Conservation (phyloP, 495 filamentous ascomycete species). For the Tuber umbilicatum region DNA sequence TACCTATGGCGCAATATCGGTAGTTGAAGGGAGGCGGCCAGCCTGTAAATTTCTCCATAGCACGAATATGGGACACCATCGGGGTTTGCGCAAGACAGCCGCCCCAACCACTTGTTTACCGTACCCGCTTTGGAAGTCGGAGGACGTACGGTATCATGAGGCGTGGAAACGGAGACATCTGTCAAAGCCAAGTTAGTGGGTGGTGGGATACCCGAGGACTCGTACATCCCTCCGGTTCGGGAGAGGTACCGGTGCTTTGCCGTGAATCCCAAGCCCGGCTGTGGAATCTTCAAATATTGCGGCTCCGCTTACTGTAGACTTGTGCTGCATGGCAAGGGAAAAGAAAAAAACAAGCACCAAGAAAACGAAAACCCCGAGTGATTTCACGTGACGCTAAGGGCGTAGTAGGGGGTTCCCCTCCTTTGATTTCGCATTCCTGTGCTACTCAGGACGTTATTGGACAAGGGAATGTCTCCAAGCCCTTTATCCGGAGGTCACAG, state of each 20-base stretch:
- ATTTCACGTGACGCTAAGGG: background rate
- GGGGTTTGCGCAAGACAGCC: background rate
- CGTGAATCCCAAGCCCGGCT: background rate
- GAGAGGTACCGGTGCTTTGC: background rate
- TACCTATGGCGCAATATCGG: background rate
- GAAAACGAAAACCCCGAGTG: background rate
- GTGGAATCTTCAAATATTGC: background rate
- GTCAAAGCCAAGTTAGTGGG: background rate
- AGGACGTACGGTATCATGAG: background rate
- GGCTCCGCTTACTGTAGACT: background rate
- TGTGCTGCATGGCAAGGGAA: background rate
- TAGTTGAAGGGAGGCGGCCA: background rate
- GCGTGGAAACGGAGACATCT: background rate
- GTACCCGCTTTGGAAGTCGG: background rate
- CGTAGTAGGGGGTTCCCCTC: background rate
- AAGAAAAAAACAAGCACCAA: background rate
- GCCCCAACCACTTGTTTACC: background rate
- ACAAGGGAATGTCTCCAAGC: background rate
- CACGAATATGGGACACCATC: background rate
- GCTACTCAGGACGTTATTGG: background rate
- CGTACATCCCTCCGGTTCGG: background rate
- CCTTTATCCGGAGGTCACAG: background rate
- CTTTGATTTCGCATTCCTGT: background rate
- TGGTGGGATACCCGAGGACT: too few species aligned
- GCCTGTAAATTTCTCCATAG: background rate